Percentiles rank a stretch among this genome's conserved stretches.
Conservation (phyloP, 768 basidiomycete species). For the Pisolithus orientalis region DNA sequence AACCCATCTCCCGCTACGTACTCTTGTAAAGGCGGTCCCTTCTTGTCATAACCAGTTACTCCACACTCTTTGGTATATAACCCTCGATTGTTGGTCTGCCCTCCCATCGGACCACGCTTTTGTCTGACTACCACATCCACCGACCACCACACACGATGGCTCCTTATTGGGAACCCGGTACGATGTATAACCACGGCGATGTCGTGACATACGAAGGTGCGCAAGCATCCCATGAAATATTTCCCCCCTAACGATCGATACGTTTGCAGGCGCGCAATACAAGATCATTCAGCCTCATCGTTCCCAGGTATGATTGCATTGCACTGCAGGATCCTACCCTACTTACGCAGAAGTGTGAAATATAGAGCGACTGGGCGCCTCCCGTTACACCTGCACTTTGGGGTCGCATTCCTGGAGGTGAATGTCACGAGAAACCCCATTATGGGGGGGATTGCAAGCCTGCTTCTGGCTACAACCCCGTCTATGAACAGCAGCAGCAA, state of each 20-base stretch:
- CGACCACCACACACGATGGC: constrained; percentile 29
- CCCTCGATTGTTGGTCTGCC: not conserved
- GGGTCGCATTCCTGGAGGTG: constrained; percentile 43
- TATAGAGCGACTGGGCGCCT: constrained; percentile 70
- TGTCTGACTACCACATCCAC: constrained; percentile 1
- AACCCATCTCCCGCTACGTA: not conserved
- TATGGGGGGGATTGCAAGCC: constrained; percentile 14
- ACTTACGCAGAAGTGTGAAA: constrained; percentile 2
- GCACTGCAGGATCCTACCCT: not conserved
- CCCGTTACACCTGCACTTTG: constrained; percentile 57
- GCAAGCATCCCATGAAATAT: not conserved
- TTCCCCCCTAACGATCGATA: constrained; percentile 5
- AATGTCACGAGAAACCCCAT: constrained; percentile 17
- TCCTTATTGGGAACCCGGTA: constrained; percentile 56
- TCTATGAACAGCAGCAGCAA: constrained; percentile 17
- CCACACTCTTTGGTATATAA: constrained; percentile 10
- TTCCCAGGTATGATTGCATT: constrained; percentile 47
- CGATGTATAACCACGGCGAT: constrained; percentile 46
- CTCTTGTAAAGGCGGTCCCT: too few relatives aligned
- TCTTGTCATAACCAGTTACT: too few relatives aligned
- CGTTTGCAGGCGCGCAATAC: constrained; percentile 41
- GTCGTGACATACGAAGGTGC: constrained; percentile 54
- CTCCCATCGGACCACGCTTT: constrained; percentile 2
- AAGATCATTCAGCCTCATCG: constrained; percentile 67
- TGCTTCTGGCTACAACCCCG: not conserved